These are phyloP conservation scores for Sporothrix schenckii DNA, from an alignment of 2,329 filamentous ascomycete species.

Conservation along the genomic window DNA sequence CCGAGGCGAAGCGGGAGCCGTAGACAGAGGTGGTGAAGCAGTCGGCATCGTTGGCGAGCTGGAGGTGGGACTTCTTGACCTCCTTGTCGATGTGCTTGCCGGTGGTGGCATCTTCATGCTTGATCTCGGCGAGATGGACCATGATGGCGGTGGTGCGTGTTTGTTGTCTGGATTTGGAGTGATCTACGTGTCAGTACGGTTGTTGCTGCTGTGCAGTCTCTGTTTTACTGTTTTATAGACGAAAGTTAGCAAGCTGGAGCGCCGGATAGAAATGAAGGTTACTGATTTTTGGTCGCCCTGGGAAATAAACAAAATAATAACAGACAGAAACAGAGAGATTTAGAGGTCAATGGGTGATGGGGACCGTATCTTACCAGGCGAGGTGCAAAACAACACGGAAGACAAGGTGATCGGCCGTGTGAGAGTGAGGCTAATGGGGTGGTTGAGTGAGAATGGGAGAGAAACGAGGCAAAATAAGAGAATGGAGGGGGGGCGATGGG, in stretches of 20 bases:
- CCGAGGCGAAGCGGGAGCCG: slow-evolving; percentile 78
- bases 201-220: not conserved
- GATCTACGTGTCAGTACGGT: not conserved
- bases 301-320: not conserved
- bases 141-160: slow-evolving; percentile 44
- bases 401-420: not conserved
- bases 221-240: not conserved
- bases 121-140: slow-evolving; percentile 56
- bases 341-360: slow-evolving; percentile 5
- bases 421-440: slow-evolving; percentile 17
- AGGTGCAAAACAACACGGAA: not conserved
- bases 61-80: slow-evolving; percentile 50
- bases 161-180: not conserved
- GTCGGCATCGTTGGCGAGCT: slow-evolving; percentile 57
- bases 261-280: too few relatives aligned
- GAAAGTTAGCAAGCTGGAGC: not conserved
- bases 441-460: not conserved
- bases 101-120: slow-evolving; percentile 40
- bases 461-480: slow-evolving; percentile 1
- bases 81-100: slow-evolving; percentile 42
- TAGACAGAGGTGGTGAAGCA: slow-evolving; percentile 80
- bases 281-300: too few relatives aligned
- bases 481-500: not conserved
- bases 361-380: slow-evolving; percentile 1
- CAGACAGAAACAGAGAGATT: not conserved